Evolutionary conservation across 2,329 filamentous ascomycete genomes (phyloP).

Genomic region (Lasiodiplodia gonubiensis): DNA sequence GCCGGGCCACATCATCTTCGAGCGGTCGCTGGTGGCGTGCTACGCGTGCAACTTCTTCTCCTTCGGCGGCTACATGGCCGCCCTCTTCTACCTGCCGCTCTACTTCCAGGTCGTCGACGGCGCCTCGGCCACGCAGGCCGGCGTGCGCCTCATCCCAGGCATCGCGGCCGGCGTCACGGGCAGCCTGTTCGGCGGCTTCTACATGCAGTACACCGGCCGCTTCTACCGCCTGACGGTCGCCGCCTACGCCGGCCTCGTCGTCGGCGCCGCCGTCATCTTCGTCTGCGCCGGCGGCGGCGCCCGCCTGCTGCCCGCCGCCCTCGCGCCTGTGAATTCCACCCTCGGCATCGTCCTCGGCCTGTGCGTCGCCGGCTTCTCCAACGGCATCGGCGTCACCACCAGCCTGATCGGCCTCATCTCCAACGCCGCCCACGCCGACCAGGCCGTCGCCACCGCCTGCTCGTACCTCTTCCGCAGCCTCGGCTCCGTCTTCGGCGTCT

Average conservation of each 20-base stretch:
- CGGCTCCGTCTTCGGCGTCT: conserved; percentile 69
- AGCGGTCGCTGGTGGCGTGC: conserved; percentile 68
- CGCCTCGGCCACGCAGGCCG: conserved; percentile 33
- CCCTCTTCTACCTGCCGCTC: conserved; percentile 65
- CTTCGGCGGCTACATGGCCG: conserved; percentile 64
- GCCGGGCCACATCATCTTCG: conserved; percentile 74
- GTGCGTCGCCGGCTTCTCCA: conserved; percentile 59
- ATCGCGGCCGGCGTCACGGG: conserved; percentile 68
- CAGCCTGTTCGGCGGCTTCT: conserved; percentile 67
- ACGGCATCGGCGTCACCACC: conserved; percentile 69
- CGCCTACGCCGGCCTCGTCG: conserved; percentile 60
- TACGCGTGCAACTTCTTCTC: conserved; percentile 77
- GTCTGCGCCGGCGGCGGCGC: conserved; percentile 58
- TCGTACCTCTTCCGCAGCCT: conserved; percentile 81
- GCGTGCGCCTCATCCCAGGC: conserved; percentile 59
- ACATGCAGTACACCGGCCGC: conserved; percentile 72
- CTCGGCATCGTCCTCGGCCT: conserved; percentile 63
- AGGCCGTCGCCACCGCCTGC: conserved; percentile 77
- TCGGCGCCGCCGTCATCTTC: conserved; percentile 63
- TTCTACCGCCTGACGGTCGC: conserved; percentile 72
- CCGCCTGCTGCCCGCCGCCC: too few relatives aligned
- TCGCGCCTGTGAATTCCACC: conserved; percentile 53
- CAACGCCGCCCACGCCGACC: conserved; percentile 69
- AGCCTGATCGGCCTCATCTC: conserved; percentile 74
- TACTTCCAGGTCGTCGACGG: conserved; percentile 40